These are phyloP conservation scores for Melanomma pulvis-pyrius DNA, from an alignment of 495 filamentous ascomycete species.

Conservation along the genomic window DNA sequence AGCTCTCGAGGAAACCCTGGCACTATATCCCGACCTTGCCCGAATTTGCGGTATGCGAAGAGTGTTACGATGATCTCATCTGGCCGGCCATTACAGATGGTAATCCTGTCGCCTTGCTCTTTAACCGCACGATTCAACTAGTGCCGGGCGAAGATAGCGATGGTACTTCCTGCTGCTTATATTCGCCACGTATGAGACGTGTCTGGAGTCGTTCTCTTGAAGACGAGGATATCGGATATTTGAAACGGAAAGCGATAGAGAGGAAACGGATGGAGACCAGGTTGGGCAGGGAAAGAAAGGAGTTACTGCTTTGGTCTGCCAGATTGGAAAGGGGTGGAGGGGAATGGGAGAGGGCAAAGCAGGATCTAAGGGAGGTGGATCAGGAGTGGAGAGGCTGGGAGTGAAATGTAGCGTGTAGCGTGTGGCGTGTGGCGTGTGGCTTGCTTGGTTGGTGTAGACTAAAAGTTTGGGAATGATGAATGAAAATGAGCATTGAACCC, in stretches of 20 bases:
- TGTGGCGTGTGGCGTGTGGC: not conserved
- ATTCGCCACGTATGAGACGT: constrained; percentile 71
- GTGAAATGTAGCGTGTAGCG: not conserved
- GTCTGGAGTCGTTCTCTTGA: constrained; percentile 63
- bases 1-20: constrained; percentile 55
- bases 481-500: not conserved
- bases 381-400: constrained; percentile 31
- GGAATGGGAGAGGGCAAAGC: constrained; percentile 12
- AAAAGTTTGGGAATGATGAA: not conserved
- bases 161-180: constrained; percentile 69
- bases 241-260: constrained; percentile 74
- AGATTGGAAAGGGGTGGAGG: not conserved
- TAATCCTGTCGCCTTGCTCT: constrained; percentile 59
- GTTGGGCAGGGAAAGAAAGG: constrained; percentile 36
- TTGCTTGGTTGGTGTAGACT: too few relatives aligned
- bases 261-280: constrained; percentile 40
- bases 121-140: constrained; percentile 53
- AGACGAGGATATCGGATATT: constrained; percentile 64
- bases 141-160: constrained; percentile 52
- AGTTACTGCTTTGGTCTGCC: constrained; percentile 31
- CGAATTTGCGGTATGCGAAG: constrained; percentile 69
- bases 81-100: constrained; percentile 60
- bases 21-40: constrained; percentile 65
- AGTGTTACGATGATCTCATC: constrained; percentile 71
- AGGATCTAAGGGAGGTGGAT: constrained; percentile 10